Percentiles rank a stretch among this genome's conserved stretches.
phyloP scores from a whole-genome alignment of 73 alveolate genomes.

The Paramecium pentaurelia region DNA sequence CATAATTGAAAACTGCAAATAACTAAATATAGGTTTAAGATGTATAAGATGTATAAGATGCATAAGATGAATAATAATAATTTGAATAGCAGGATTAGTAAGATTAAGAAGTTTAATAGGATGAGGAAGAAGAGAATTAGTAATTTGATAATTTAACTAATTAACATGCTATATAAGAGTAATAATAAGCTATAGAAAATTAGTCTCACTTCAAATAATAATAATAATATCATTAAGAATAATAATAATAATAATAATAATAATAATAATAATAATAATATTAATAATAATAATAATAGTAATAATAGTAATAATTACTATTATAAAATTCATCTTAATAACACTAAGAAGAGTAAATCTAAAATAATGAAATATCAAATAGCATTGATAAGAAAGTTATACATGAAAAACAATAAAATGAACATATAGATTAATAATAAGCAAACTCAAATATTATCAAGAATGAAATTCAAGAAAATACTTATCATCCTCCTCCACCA shows the following conservation, averaged over 20 bases:
- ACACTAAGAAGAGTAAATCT: neutral
- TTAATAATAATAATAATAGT: neutral
- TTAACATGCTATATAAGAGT: neutral
- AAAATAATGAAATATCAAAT: neutral
- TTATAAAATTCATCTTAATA: neutral
- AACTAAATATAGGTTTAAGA: neutral
- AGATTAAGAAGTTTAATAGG: neutral
- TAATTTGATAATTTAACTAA: neutral
- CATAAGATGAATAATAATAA: neutral
- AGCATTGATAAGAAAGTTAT: neutral
- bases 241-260: neutral
- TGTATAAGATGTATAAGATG: neutral
- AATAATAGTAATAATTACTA: neutral
- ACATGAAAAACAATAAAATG: neutral
- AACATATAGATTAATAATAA: neutral
- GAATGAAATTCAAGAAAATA: neutral
- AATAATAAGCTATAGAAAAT: neutral
- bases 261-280: neutral
- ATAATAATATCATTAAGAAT: neutral
- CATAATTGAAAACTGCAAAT: neutral
- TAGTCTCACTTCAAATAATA: neutral
- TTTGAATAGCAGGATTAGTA: neutral
- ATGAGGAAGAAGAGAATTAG: neutral
- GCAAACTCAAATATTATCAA: neutral
- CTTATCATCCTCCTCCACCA: conserved; percentile 8